A percentile compares a stretch with the other conserved stretches of the same genome.
phyloP scores from a whole-genome alignment of 768 basidiomycete species.

The Lyophyllum decastes region DNA sequence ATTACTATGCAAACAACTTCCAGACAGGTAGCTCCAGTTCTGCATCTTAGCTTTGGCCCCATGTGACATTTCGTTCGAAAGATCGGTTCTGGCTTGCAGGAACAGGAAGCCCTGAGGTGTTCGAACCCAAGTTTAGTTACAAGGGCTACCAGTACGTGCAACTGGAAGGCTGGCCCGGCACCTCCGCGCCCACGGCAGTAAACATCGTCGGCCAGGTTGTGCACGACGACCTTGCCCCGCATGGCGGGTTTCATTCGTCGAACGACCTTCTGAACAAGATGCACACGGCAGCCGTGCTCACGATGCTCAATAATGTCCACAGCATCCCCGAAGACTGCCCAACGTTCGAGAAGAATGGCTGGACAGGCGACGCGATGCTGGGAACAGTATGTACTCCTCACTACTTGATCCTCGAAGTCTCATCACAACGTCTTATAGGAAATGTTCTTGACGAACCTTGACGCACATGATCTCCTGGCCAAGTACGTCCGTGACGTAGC shows the following conservation, averaged over 20 bases:
- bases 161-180: constrained; percentile 23
- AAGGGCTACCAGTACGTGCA: constrained; percentile 28
- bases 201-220: constrained; percentile 24
- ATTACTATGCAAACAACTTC: constrained; percentile 26
- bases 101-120: constrained; percentile 21
- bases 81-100: constrained; percentile 27
- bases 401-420: background rate
- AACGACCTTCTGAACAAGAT: constrained; percentile 23
- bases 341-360: constrained; percentile 32
- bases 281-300: constrained; percentile 21
- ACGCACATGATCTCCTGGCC: constrained; percentile 24
- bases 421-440: constrained; percentile 15
- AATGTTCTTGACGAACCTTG: constrained; percentile 30
- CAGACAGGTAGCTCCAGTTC: constrained; percentile 16
- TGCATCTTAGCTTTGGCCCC: background rate
- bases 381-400: constrained; percentile 21
- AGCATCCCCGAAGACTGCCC: constrained; percentile 28
- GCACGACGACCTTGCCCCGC: constrained; percentile 20
- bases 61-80: background rate
- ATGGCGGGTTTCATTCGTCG: constrained; percentile 20
- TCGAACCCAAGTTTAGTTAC: constrained; percentile 27
- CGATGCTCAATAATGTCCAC: constrained; percentile 26
- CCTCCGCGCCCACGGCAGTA: constrained; percentile 18
- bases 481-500: constrained; percentile 28
- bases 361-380: constrained; percentile 31